Conservation (phyloP, 148 eudicot genomes). For the Heliosperma pusillum region DNA sequence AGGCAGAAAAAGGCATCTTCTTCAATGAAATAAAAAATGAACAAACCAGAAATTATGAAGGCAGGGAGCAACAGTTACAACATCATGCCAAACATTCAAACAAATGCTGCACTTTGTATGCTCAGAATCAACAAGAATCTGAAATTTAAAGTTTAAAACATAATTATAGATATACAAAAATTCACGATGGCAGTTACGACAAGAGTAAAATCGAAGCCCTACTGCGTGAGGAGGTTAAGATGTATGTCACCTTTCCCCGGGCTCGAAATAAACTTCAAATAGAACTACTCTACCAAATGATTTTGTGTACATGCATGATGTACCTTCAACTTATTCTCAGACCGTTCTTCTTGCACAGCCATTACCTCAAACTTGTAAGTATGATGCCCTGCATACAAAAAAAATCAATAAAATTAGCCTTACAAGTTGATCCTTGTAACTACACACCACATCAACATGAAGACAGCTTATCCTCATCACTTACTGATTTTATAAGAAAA, state of each 20-base stretch:
- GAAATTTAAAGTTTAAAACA: conserved; percentile 13
- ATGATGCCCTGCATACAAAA: conserved; percentile 34
- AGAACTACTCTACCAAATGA: neutral
- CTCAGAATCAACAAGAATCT: conserved; percentile 72
- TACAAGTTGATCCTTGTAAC: neutral
- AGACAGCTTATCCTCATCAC: neutral
- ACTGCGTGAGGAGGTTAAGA: neutral
- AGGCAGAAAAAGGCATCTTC: neutral
- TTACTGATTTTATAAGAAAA: neutral
- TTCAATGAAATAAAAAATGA: neutral
- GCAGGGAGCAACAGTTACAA: conserved; percentile 92
- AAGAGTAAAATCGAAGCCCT: neutral
- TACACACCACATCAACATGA: neutral
- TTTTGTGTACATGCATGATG: conserved; percentile 7
- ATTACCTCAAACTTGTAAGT: conserved; percentile 62
- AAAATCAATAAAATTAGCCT: neutral
- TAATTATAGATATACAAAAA: conserved; percentile 14
- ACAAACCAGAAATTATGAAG: conserved; percentile 93
- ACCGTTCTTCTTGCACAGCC: conserved; percentile 42
- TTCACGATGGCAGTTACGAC: neutral
- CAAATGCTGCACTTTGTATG: conserved; percentile 90
- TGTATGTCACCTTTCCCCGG: neutral
- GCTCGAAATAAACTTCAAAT: neutral
- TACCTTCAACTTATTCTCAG: conserved; percentile 55
- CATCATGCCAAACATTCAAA: conserved; percentile 92